Evolutionary conservation across 1,139 yeast genomes (phyloP), one percentile per base, ranked within the genome.

Genomic region (Yamadazyma triangularis): DNA sequence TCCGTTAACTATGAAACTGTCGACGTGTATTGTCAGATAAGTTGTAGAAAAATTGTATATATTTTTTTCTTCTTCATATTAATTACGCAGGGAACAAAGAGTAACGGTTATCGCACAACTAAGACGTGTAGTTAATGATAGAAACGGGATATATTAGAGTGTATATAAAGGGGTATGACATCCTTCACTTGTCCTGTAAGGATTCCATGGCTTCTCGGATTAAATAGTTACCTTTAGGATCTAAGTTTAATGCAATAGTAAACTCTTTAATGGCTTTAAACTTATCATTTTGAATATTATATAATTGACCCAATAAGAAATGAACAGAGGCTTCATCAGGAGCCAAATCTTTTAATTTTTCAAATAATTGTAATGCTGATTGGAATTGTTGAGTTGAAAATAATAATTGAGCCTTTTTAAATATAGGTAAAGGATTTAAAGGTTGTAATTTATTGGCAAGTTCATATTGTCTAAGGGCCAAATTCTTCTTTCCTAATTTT

Each of bases 301-400:
- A 87, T 38, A 89, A 67, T 52, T 88, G 89, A 13, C 96, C 98
- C 30, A 91, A 65, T 30, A 89, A 60, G 60, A 84, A 87, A 55
- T 89, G 96, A 15, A 91, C 95, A 34, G 88, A 79, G 0, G 96
- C 95, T 53, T 93, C 97, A 52, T 89, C 94, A 0, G 98, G 96
- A 0, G 95, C 96, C 39, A 84, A 55, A 31, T 74, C 73, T 42
- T 74, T 77, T 35, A 93, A 70, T 30, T 69, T 66, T 48, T 85
- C 88, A 51, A 91, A 84, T 51, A 79, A 84, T 28, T 68, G 70
- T 34, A 88, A 60, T 0, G 98, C 95, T 38, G 74, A 77, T 15
- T 73, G 73, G 51, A 76, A 87, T 38, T 77, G 74, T 38, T 81
- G 82, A 70, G 86, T 68, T 4, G 83, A 63, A 44, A 85, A 80